Base-by-base conservation (phyloP, 352 stramenopile species). In the Pythium volutum region DNA sequence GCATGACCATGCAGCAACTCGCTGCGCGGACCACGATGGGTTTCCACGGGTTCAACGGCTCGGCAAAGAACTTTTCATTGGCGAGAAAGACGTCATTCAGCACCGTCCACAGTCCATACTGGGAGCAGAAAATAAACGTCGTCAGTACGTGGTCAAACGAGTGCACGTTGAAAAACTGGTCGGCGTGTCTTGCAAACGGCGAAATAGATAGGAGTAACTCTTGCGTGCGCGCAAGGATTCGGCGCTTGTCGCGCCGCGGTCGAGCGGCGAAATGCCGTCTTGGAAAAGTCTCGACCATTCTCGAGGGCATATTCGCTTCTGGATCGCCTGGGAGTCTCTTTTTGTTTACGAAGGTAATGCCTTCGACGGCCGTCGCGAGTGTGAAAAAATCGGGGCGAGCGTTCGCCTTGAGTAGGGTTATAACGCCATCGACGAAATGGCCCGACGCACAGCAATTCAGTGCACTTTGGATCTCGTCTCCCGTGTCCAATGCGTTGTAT, bases 101-200 rank as follows among this genome's bases (percentile, higher is more conserved):
- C 15, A 84, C 70, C 18, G 72, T 68, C 77, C 79, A 89, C 39
- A 86, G 62, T 22, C 74, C 55, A 34, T 74, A 79, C 26, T 70
- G 75, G 8, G 75, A 76, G 22, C 74, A 86, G 18, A 77, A 59
- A 34, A 86, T 77, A 7, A 89, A 42, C 6, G 79, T 60, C 26
- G 74, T 73, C 16, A 78, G 63, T 2, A 84, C 36, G 16, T 67
- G 52, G 14, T 87, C 79, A 38, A 80, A 86, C 8, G 77, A 69
- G 1, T 67, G 64, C 10, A 74, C 23, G 20, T 61, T 67, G 49
- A 84, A 66, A 47, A 87, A 88, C 23, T 55, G 36, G 46, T 67
- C 65, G 3, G 84, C 51, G 8, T 79, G 47, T 36, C 50, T 45
- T 16, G 69, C 25, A 20, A 62, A 76, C 22, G 66, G 55, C 0